phyloP scores from a whole-genome alignment of 192 early-diverging fungal species.

The Coemansia asiatica region DNA sequence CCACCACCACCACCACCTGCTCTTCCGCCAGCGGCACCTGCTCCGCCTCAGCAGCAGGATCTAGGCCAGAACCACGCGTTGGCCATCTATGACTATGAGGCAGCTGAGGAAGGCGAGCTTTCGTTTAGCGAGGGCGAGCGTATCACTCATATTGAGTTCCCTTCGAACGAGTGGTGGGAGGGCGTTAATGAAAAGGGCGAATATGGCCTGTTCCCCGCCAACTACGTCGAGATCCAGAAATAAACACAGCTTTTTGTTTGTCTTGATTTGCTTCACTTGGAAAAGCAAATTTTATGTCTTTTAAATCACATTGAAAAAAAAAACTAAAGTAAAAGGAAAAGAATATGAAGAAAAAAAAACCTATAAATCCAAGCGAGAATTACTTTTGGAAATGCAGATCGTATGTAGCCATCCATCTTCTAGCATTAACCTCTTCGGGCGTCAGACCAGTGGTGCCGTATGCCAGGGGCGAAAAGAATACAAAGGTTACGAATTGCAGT shows the following conservation, averaged over 20 bases:
- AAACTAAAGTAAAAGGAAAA: not conserved
- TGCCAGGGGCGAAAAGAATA: conserved; percentile 81
- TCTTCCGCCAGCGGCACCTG: conserved; percentile 10
- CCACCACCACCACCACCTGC: conserved; percentile 10
- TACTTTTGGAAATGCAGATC: conserved; percentile 75
- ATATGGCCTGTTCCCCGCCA: conserved; percentile 76
- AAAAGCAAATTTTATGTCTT: too few relatives aligned
- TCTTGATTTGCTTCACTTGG: too few relatives aligned
- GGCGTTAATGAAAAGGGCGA: conserved; percentile 61
- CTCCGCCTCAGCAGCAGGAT: conserved; percentile 17
- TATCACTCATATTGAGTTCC: conserved; percentile 79
- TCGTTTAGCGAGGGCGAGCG: conserved; percentile 71
- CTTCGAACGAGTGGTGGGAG: conserved; percentile 92
- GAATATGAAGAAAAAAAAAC: conserved; percentile 6
- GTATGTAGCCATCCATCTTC: conserved; percentile 78
- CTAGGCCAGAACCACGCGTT: conserved; percentile 53
- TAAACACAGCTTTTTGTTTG: too few relatives aligned
- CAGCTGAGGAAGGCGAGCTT: conserved; percentile 85
- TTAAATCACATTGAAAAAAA: too few relatives aligned
- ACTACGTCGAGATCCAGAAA: conserved; percentile 41
- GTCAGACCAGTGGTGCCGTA: conserved; percentile 75
- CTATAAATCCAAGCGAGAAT: not conserved
- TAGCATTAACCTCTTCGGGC: conserved; percentile 59
- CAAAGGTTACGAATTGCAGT: conserved; percentile 62
- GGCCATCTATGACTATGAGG: conserved; percentile 82